Conservation (phyloP, 1,284 basidiomycete genomes). For the Pseudozyma sp. region DNA sequence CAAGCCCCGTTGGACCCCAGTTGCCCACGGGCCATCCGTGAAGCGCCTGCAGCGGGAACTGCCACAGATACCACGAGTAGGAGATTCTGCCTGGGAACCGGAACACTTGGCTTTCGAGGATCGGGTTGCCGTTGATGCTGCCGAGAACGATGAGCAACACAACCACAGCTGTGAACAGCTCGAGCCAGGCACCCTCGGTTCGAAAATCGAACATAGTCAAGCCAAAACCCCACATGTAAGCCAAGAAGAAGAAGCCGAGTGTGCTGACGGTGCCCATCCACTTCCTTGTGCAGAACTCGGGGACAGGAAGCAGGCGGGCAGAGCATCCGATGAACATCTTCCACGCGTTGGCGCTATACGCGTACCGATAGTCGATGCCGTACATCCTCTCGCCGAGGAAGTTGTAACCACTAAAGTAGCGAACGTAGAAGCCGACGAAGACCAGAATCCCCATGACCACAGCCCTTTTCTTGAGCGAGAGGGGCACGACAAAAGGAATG, state of each 20-base stretch:
- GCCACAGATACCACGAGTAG: slow-evolving; percentile 43
- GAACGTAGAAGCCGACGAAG: slow-evolving; percentile 20
- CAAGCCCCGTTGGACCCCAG: slow-evolving; percentile 32
- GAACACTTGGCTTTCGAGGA: slow-evolving; percentile 34
- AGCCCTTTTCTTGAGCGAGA: slow-evolving; percentile 17
- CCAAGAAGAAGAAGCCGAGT: slow-evolving; percentile 16
- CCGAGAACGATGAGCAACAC: slow-evolving; percentile 23
- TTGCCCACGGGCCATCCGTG: slow-evolving; percentile 22
- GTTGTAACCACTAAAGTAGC: slow-evolving; percentile 19
- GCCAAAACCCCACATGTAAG: slow-evolving; percentile 29
- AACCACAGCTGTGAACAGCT: slow-evolving; percentile 18
- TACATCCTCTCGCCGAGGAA: slow-evolving; percentile 31
- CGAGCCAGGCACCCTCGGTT: slow-evolving; percentile 30
- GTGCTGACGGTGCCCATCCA: slow-evolving; percentile 26
- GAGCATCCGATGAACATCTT: slow-evolving; percentile 45
- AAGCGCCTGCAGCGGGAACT: slow-evolving; percentile 35
- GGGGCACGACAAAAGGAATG: slow-evolving; percentile 29
- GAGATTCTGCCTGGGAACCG: slow-evolving; percentile 38
- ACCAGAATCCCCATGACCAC: slow-evolving; percentile 21
- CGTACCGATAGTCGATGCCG: slow-evolving; percentile 37
- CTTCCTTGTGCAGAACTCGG: slow-evolving; percentile 12
- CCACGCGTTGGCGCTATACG: slow-evolving; percentile 32
- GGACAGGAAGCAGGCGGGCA: slow-evolving; percentile 23
- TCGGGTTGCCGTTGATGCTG: slow-evolving; percentile 38
- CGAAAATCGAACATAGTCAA: slow-evolving; percentile 25